Evolutionary conservation across 805 yeast genomes (phyloP).

Genomic region (Metschnikowia kofuensis): DNA sequence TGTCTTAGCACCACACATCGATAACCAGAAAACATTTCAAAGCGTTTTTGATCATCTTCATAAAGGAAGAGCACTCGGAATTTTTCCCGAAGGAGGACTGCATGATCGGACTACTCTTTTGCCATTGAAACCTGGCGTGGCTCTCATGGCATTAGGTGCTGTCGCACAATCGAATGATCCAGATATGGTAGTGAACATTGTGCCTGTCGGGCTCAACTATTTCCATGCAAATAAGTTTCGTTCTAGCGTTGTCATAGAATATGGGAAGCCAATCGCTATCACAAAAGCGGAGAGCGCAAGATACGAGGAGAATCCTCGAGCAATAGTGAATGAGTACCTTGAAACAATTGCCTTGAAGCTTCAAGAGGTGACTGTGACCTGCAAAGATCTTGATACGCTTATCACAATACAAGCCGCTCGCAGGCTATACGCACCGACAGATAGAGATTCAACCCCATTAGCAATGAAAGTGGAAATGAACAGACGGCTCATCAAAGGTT

Average conservation of each 20-base stretch:
- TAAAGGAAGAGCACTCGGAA: slow-evolving; percentile 33
- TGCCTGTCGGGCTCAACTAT: slow-evolving; percentile 43
- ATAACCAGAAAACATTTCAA: slow-evolving; percentile 34
- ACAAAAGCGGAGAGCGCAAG: slow-evolving; percentile 25
- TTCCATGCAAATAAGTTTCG: slow-evolving; percentile 42
- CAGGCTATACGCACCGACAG: slow-evolving; percentile 35
- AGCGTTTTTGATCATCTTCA: slow-evolving; percentile 38
- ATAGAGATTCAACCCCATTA: slow-evolving; percentile 34
- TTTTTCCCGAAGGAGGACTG: slow-evolving; percentile 45
- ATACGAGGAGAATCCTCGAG: slow-evolving; percentile 27
- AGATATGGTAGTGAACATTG: slow-evolving; percentile 23
- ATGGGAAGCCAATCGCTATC: slow-evolving; percentile 40
- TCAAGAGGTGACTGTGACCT: slow-evolving; percentile 39
- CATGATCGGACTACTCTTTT: slow-evolving; percentile 42
- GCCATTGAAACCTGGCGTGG: slow-evolving; percentile 45
- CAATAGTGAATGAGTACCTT: slow-evolving; percentile 27
- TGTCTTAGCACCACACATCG: slow-evolving; percentile 40
- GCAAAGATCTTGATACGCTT: slow-evolving; percentile 42
- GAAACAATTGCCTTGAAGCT: slow-evolving; percentile 31
- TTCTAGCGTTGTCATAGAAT: slow-evolving; percentile 41
- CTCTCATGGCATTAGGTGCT: slow-evolving; percentile 45
- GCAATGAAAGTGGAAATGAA: slow-evolving; percentile 44
- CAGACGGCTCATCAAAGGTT: slow-evolving; percentile 36
- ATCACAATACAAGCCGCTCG: slow-evolving; percentile 43
- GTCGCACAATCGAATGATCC: slow-evolving; percentile 28